phyloP scores from a whole-genome alignment of 106 monocot species.

The Narthecium ossifragum region DNA sequence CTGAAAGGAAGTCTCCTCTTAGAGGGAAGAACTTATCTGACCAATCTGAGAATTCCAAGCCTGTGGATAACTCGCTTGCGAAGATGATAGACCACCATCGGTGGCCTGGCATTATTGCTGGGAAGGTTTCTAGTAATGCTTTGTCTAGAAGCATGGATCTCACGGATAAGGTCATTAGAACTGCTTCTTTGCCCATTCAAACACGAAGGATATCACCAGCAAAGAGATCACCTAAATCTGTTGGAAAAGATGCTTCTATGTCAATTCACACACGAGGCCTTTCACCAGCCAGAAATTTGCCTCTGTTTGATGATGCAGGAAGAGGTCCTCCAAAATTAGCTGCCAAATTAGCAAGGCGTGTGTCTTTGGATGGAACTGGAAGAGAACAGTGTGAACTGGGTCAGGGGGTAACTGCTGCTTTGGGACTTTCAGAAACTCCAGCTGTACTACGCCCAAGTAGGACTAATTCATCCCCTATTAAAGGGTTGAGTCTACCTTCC shows the following conservation, averaged over 20 bases:
- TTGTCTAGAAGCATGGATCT: conserved; percentile 40
- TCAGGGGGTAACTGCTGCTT: conserved; percentile 4
- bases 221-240: no score
- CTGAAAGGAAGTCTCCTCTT: conserved; percentile 59
- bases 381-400: neutral
- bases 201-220: no score
- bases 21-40: conserved; percentile 53
- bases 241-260: no score
- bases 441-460: conserved; percentile 22
- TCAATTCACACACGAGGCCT: no score
- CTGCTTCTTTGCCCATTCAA: conserved; percentile 14
- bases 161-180: conserved; percentile 25
- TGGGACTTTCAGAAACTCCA: conserved; percentile 7
- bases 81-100: conserved; percentile 51
- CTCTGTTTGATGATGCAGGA: conserved; percentile 9
- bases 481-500: conserved; percentile 27
- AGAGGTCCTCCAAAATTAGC: conserved; percentile 15
- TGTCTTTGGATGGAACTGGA: conserved; percentile 18
- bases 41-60: conserved; percentile 57
- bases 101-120: conserved; percentile 45
- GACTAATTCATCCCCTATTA: conserved; percentile 26
- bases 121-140: conserved; percentile 30
- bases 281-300: conserved; percentile 41
- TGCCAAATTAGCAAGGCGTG: conserved; percentile 11
- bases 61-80: conserved; percentile 35